Conservation (phyloP, 352 stramenopile genomes). For the Phytophthora idaei region DNA sequence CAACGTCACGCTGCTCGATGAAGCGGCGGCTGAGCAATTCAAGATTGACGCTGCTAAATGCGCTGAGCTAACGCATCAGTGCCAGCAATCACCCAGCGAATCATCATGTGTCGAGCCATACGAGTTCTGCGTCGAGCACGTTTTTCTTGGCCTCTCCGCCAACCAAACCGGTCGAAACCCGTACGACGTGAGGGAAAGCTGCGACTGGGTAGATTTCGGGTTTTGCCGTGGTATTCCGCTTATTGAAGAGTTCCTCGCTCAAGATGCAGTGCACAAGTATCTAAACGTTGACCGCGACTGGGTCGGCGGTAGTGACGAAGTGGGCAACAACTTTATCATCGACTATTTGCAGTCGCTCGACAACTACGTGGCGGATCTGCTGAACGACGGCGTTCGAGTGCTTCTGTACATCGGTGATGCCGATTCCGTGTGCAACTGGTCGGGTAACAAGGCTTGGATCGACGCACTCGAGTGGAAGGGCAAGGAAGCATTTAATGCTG, state of each 20-base stretch:
- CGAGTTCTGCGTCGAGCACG: conserved; percentile 35
- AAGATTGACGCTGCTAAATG: conserved; percentile 35
- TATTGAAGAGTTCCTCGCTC: conserved; percentile 59
- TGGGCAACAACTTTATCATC: conserved; percentile 87
- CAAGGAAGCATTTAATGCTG: conserved; percentile 76
- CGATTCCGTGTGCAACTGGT: conserved; percentile 96
- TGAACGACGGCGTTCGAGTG: conserved; percentile 67
- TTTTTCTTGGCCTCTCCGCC: conserved; percentile 35
- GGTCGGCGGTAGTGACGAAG: conserved; percentile 70
- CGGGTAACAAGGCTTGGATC: conserved; percentile 95
- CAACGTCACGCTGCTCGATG: conserved; percentile 55
- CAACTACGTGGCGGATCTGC: conserved; percentile 79
- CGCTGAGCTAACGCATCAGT: conserved; percentile 19
- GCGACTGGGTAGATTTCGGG: conserved; percentile 36
- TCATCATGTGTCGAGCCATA: conserved; percentile 35
- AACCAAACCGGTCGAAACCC: conserved; percentile 40
- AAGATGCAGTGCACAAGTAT: conserved; percentile 30
- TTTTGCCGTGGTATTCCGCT: conserved; percentile 47
- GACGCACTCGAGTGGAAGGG: conserved; percentile 90
- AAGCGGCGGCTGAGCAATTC: conserved; percentile 33
- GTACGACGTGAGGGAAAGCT: conserved; percentile 61
- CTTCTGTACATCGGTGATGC: conserved; percentile 96
- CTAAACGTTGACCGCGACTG: conserved; percentile 36
- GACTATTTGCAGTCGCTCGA: conserved; percentile 84
- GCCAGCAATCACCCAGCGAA: conserved; percentile 28